A percentile compares a stretch with the other conserved stretches of the same genome.
Evolutionary conservation across 2,329 filamentous ascomycete genomes (phyloP).

Genomic region (Cladosporium phlei): DNA sequence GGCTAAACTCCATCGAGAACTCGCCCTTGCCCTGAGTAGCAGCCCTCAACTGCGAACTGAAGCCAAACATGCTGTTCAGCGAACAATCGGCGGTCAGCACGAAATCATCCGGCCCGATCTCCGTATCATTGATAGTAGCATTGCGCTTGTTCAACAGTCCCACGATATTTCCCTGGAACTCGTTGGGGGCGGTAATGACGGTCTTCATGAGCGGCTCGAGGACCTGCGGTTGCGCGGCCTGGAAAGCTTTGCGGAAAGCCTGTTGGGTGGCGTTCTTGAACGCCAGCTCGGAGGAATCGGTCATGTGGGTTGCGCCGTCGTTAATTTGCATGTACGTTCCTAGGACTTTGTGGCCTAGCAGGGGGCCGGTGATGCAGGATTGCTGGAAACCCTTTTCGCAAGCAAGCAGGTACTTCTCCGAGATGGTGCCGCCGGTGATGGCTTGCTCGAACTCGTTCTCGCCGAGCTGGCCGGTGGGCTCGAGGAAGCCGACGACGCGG

Average conservation of each 20-base stretch:
- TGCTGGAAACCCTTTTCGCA: slow-evolving; percentile 91
- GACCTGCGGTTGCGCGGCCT: slow-evolving; percentile 72
- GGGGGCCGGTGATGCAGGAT: slow-evolving; percentile 77
- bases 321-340: slow-evolving; percentile 88
- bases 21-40: slow-evolving; percentile 98
- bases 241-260: slow-evolving; percentile 93
- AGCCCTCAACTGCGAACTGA: slow-evolving; percentile 83
- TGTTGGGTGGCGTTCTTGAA: slow-evolving; percentile 94
- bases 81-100: slow-evolving; percentile 87
- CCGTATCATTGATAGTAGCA: slow-evolving; percentile 90
- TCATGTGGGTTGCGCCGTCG: slow-evolving; percentile 94
- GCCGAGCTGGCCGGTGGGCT: slow-evolving; percentile 69
- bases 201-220: slow-evolving; percentile 98
- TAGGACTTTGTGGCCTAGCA: slow-evolving; percentile 89
- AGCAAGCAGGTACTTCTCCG: slow-evolving; percentile 91
- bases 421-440: slow-evolving; percentile 83
- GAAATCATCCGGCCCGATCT: slow-evolving; percentile 90
- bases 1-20: slow-evolving; percentile 98
- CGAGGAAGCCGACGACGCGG: slow-evolving; percentile 84
- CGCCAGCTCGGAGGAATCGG: slow-evolving; percentile 92
- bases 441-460: slow-evolving; percentile 82
- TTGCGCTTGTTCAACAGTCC: slow-evolving; percentile 95
- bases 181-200: slow-evolving; percentile 87
- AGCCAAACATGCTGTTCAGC: slow-evolving; percentile 96
- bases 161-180: slow-evolving; percentile 96